Percentiles rank a stretch among this genome's conserved stretches.
These are phyloP conservation scores for Rubroboletus pulcherrimus DNA, from an alignment of 768 basidiomycete genomes.

Conservation along the genomic window DNA sequence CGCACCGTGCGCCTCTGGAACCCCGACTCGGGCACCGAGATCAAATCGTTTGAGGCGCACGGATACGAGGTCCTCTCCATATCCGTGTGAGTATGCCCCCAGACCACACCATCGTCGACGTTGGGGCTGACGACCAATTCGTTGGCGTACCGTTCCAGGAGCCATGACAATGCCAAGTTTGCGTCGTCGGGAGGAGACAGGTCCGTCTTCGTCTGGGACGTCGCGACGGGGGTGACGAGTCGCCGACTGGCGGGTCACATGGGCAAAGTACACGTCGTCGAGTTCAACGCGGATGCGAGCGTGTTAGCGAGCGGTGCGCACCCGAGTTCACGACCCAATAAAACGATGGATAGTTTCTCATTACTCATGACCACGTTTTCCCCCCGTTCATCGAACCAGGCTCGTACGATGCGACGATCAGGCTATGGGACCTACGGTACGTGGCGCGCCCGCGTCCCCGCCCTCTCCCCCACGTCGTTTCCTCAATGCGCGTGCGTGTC, in stretches of 20 bases:
- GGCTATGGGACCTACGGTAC: constrained; percentile 89
- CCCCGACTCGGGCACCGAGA: constrained; percentile 77
- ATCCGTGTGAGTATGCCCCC: constrained; percentile 60
- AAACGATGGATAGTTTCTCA: not conserved
- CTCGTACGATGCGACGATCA: constrained; percentile 88
- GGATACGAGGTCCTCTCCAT: constrained; percentile 94
- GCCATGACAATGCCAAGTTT: constrained; percentile 92
- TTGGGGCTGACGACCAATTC: not conserved
- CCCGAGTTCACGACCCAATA: not conserved
- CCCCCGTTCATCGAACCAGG: constrained; percentile 41
- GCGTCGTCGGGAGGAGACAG: constrained; percentile 94
- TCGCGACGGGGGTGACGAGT: constrained; percentile 79
- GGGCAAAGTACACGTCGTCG: constrained; percentile 86
- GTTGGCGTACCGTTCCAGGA: constrained; percentile 37
- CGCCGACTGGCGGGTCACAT: constrained; percentile 85
- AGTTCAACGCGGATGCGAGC: constrained; percentile 84
- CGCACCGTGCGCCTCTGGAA: constrained; percentile 90
- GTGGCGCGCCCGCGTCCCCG: not conserved
- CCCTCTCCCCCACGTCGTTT: not conserved
- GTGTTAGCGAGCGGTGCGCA: constrained; percentile 79
- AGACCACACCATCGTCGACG: not conserved
- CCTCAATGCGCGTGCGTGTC: not conserved
- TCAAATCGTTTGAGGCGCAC: constrained; percentile 88
- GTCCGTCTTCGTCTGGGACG: constrained; percentile 94
- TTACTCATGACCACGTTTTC: not conserved